These are phyloP conservation scores for Solanum rostratum DNA, from an alignment of 257 asterid genomes.

Conservation along the genomic window DNA sequence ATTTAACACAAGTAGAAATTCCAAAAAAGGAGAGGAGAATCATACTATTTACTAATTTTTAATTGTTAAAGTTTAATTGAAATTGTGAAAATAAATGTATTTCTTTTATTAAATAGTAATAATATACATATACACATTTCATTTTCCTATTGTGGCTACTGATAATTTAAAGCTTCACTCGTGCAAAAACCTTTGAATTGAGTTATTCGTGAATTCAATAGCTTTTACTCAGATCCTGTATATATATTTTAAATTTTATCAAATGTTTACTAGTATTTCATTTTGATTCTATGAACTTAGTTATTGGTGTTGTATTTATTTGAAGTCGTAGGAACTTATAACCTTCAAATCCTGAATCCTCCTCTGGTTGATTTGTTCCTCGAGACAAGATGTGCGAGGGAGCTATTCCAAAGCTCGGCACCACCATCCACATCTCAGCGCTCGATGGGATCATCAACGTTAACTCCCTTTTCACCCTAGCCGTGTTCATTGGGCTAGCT, in stretches of 20 bases:
- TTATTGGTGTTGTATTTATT: neutral
- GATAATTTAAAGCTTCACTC: neutral
- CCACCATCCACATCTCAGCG: conserved; percentile 76
- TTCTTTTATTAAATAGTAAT: neutral
- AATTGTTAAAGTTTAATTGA: neutral
- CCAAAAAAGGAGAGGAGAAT: too few species aligned
- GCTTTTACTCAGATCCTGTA: neutral
- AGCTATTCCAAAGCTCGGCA: conserved; percentile 30
- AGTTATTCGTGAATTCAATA: neutral
- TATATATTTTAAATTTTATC: neutral
- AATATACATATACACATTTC: neutral
- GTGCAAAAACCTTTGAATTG: neutral
- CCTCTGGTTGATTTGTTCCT: neutral
- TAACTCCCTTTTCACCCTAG: conserved; percentile 80
- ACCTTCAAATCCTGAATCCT: neutral
- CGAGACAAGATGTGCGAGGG: conserved; percentile 28
- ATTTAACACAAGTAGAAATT: too few species aligned
- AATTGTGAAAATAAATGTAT: neutral
- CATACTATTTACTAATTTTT: neutral
- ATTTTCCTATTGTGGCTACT: neutral
- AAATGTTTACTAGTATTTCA: too few species aligned
- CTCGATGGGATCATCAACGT: conserved; percentile 84
- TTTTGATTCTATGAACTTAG: too few species aligned
- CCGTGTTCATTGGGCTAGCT: conserved; percentile 84
- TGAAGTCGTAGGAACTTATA: neutral